Evolutionary conservation across 164 flowering plant species (phyloP).

Genomic region (Macadamia integrifolia): DNA sequence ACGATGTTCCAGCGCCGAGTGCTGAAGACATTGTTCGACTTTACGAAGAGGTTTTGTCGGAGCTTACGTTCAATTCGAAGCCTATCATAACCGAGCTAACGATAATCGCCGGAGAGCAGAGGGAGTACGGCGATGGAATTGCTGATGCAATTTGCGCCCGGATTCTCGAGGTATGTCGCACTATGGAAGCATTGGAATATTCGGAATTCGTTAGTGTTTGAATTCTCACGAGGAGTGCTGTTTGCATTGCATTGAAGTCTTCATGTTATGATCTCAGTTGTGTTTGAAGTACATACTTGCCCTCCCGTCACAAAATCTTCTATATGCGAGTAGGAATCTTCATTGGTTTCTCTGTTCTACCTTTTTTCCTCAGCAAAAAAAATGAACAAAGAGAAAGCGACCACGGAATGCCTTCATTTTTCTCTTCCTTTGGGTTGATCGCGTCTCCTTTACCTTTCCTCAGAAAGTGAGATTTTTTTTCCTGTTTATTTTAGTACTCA

Average conservation of each 20-base stretch:
- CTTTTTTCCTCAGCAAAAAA: background rate
- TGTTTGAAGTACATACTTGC: background rate
- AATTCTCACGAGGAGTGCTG: background rate
- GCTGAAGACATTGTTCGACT: conserved; percentile 61
- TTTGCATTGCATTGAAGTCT: background rate
- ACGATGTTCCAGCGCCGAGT: conserved; percentile 23
- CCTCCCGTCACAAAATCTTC: background rate
- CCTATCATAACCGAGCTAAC: conserved; percentile 96
- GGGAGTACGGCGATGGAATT: conserved; percentile 64
- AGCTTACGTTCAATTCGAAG: conserved; percentile 80
- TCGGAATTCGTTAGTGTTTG: background rate
- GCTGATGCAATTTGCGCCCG: conserved; percentile 83
- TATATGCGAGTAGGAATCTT: background rate
- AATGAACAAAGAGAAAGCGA: background rate
- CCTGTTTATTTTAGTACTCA: background rate
- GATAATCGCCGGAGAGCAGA: conserved; percentile 86
- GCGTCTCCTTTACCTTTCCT: background rate
- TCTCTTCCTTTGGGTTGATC: background rate
- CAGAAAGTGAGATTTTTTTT: background rate
- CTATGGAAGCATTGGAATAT: no score
- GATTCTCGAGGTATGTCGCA: conserved; percentile 65
- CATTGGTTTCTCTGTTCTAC: background rate
- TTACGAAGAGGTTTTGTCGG: conserved; percentile 60
- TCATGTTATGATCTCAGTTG: no score
- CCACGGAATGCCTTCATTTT: background rate